Percentiles rank a stretch among this genome's conserved stretches.
phyloP scores from a whole-genome alignment of 148 eudicot species.

The Rhododendron vialii region DNA sequence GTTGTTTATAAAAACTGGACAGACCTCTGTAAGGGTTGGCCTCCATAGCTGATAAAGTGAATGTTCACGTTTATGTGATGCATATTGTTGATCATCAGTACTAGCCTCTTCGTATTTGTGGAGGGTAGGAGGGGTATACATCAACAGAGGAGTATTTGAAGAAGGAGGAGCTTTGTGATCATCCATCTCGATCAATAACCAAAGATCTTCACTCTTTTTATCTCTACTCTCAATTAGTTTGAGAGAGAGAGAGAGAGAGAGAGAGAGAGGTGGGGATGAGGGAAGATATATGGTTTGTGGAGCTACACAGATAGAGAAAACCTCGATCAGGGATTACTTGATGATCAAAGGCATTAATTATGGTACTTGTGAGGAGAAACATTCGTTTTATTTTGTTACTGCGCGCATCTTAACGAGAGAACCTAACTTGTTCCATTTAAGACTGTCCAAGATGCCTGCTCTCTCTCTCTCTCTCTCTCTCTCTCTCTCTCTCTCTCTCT shows the following conservation, averaged over 20 bases:
- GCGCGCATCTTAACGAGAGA: background rate
- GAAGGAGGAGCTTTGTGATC: constrained; percentile 3
- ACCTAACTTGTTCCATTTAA: no score
- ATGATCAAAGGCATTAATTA: background rate
- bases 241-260: no score
- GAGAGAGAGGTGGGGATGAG: background rate
- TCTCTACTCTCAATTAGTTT: background rate
- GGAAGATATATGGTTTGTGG: background rate
- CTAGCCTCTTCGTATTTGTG: background rate
- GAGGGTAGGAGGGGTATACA: background rate
- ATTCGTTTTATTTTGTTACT: background rate
- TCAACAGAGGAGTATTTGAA: constrained; percentile 13
- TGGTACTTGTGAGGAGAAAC: background rate
- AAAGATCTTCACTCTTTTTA: background rate
- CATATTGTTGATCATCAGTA: background rate
- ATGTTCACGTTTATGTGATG: background rate
- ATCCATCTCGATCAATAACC: background rate
- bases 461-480: background rate
- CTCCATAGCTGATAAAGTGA: background rate
- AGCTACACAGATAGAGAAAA: background rate
- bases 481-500: background rate
- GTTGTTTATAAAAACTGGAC: background rate
- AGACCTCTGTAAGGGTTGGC: constrained; percentile 11
- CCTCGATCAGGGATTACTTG: background rate
- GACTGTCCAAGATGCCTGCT: background rate